Evolutionary conservation across 2,329 filamentous ascomycete genomes (phyloP).

Genomic region (Stagonosporopsis tanaceti): DNA sequence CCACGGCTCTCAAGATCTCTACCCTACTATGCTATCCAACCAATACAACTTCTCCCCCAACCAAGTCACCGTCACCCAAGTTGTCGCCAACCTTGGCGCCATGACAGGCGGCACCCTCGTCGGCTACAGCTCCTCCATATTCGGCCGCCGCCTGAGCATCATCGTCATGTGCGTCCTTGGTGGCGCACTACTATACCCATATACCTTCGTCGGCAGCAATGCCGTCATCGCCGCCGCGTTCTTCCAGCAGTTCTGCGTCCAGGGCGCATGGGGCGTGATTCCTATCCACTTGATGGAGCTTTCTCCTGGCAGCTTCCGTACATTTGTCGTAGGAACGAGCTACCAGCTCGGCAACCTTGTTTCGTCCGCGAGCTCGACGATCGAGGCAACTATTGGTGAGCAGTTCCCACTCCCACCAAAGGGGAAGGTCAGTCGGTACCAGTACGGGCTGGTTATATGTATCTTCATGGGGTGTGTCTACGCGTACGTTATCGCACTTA

Average conservation of each 20-base stretch:
- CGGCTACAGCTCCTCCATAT: conserved; percentile 56
- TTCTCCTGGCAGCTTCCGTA: conserved; percentile 74
- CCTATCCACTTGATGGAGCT: conserved; percentile 79
- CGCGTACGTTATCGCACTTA: conserved; percentile 67
- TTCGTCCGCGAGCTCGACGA: conserved; percentile 73
- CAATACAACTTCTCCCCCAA: conserved; percentile 63
- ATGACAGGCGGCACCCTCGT: conserved; percentile 57
- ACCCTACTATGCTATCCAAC: conserved; percentile 67
- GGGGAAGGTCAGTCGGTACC: conserved; percentile 45
- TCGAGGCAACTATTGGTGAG: conserved; percentile 78
- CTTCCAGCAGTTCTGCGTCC: conserved; percentile 69
- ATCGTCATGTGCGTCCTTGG: conserved; percentile 65
- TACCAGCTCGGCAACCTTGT: conserved; percentile 83
- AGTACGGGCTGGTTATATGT: conserved; percentile 83
- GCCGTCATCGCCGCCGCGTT: conserved; percentile 80
- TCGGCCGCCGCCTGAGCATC: conserved; percentile 58
- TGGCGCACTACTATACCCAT: conserved; percentile 82
- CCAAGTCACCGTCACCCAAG: conserved; percentile 58
- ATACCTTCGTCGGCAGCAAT: conserved; percentile 71
- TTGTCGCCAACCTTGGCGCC: conserved; percentile 60
- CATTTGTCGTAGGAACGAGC: conserved; percentile 75
- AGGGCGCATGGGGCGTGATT: conserved; percentile 56
- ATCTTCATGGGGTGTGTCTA: conserved; percentile 92
- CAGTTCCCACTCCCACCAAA: conserved; percentile 72
- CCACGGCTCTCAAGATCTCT: conserved; percentile 75